Percentiles rank a stretch among this genome's conserved stretches.
phyloP scores from a whole-genome alignment of 768 basidiomycete species.

The Suillus lakei region DNA sequence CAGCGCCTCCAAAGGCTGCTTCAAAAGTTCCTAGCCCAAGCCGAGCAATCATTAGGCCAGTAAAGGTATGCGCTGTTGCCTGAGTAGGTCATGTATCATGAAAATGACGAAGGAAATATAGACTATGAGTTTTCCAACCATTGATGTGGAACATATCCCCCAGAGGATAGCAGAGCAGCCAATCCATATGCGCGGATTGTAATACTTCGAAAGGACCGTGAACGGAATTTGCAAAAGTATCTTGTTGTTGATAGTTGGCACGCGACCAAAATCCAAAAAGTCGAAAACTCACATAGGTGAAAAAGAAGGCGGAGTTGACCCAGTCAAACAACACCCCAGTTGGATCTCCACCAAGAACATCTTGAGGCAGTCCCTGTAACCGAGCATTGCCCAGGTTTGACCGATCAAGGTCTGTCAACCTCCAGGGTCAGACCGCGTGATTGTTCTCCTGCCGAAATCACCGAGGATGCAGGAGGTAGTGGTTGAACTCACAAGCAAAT shows the following conservation, averaged over 20 bases:
- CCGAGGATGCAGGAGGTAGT: not conserved
- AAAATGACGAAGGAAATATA: not conserved
- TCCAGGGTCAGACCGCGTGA: constrained; percentile 1
- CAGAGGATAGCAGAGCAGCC: constrained; percentile 72
- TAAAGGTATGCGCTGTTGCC: constrained; percentile 32
- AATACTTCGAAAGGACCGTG: constrained; percentile 67
- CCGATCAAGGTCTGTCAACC: constrained; percentile 60
- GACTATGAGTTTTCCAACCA: constrained; percentile 47
- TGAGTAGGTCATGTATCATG: constrained; percentile 12
- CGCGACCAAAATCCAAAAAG: not conserved
- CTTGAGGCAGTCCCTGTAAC: constrained; percentile 68
- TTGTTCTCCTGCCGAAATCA: not conserved
- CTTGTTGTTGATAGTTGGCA: constrained; percentile 36
- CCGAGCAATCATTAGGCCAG: constrained; percentile 33
- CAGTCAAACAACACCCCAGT: constrained; percentile 76
- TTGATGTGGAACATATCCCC: constrained; percentile 73
- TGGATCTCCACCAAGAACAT: constrained; percentile 68
- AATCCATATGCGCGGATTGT: constrained; percentile 71
- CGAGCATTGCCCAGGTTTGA: constrained; percentile 83
- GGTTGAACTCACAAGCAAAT: constrained; percentile 68
- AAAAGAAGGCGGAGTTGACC: constrained; percentile 78
- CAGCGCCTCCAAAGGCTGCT: constrained; percentile 37
- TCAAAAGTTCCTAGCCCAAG: constrained; percentile 39
- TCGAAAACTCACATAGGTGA: constrained; percentile 64
- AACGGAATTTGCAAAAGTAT: constrained; percentile 75